These are phyloP conservation scores for Talinum fruticosum DNA, from an alignment of 148 eudicot genomes.

Conservation along the genomic window DNA sequence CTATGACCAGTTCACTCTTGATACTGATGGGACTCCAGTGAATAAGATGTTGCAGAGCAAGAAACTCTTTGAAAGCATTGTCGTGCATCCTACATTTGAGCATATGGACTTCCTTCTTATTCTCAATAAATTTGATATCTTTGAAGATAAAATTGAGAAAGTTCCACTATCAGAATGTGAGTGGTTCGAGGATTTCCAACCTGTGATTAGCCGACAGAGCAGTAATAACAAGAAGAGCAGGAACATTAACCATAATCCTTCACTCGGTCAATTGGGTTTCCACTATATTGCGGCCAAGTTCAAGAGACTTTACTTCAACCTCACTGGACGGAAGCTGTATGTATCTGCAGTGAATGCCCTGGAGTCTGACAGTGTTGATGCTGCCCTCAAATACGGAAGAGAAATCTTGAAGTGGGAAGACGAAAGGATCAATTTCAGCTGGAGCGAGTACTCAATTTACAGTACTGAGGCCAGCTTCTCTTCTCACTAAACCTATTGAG, in stretches of 20 bases:
- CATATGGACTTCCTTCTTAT: slow-evolving; percentile 77
- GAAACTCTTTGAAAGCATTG: slow-evolving; percentile 76
- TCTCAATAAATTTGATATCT: slow-evolving; percentile 71
- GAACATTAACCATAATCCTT: slow-evolving; percentile 56
- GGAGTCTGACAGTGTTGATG: slow-evolving; percentile 77
- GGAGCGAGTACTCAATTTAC: slow-evolving; percentile 63
- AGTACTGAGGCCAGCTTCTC: slow-evolving; percentile 69
- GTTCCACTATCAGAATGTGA: slow-evolving; percentile 65
- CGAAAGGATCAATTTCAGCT: slow-evolving; percentile 63
- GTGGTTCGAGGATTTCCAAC: slow-evolving; percentile 91
- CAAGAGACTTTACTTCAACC: slow-evolving; percentile 70
- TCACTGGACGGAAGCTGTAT: slow-evolving; percentile 70
- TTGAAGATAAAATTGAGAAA: slow-evolving; percentile 79
- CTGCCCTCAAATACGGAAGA: slow-evolving; percentile 66
- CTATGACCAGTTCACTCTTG: slow-evolving; percentile 58
- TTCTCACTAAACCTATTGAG: slow-evolving; percentile 23
- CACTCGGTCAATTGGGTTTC: slow-evolving; percentile 77
- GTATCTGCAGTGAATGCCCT: slow-evolving; percentile 73
- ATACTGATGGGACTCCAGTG: slow-evolving; percentile 44
- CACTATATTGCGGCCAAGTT: slow-evolving; percentile 86
- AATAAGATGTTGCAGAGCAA: slow-evolving; percentile 80
- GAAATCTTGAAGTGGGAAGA: slow-evolving; percentile 97
- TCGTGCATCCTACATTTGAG: slow-evolving; percentile 76
- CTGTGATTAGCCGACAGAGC: slow-evolving; percentile 56
- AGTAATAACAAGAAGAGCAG: slow-evolving; percentile 40